A percentile compares a stretch with the other conserved stretches of the same genome.
Conservation (phyloP, 2,329 filamentous ascomycete genomes). For the Pleurostoma richardsiae region DNA sequence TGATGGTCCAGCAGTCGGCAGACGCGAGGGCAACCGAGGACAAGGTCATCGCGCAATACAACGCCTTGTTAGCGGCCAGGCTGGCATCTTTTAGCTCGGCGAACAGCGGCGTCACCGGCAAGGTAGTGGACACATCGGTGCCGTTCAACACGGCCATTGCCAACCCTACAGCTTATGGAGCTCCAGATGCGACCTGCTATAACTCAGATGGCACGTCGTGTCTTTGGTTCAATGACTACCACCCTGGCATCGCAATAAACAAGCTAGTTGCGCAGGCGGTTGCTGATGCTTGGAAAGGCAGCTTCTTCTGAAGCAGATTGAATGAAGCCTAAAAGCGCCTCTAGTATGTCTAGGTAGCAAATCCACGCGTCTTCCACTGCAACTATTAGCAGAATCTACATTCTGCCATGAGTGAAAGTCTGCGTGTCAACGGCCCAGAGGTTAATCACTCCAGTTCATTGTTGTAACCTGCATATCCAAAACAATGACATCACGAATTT, state of each 20-base stretch:
- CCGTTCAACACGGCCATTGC: conserved; percentile 36
- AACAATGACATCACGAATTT: too few species aligned
- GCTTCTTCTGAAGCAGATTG: conserved; percentile 14
- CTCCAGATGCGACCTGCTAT: conserved; percentile 34
- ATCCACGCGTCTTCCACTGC: too few species aligned
- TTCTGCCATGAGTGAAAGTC: too few species aligned
- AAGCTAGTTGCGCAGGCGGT: conserved; percentile 31
- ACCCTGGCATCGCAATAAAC: conserved; percentile 34
- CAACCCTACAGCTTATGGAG: conserved; percentile 33
- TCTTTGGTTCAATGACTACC: conserved; percentile 39
- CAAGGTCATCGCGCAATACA: conserved; percentile 30
- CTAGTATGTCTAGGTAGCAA: too few species aligned
- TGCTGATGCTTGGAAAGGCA: conserved; percentile 19
- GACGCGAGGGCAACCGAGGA: conserved; percentile 22
- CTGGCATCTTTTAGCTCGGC: conserved; percentile 23
- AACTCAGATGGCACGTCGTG: conserved; percentile 35
- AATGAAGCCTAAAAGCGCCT: too few species aligned
- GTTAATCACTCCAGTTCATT: too few species aligned
- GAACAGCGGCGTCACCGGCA: conserved; percentile 24
- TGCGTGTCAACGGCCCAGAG: too few species aligned
- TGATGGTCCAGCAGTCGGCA: conserved; percentile 18
- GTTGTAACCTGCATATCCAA: too few species aligned
- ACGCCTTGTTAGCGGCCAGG: conserved; percentile 21
- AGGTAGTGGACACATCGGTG: conserved; percentile 31
- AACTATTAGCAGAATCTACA: too few species aligned